These are phyloP conservation scores for Talaromyces albobiverticillius DNA, from an alignment of 2,329 filamentous ascomycete genomes.

Conservation along the genomic window DNA sequence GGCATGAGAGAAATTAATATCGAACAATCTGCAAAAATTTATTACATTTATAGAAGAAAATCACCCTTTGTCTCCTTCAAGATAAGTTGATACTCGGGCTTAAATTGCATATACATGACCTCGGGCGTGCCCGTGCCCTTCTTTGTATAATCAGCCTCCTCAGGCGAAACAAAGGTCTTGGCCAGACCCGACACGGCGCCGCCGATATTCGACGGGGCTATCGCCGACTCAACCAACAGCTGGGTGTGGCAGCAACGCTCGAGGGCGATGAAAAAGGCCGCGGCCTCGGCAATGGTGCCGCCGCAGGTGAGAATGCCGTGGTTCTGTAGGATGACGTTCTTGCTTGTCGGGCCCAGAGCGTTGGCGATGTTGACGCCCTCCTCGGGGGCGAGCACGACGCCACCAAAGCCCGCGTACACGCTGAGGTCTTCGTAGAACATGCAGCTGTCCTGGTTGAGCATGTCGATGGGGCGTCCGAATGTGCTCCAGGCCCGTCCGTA, in stretches of 20 bases:
- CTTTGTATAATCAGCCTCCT: constrained; percentile 24
- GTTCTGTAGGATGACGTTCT: constrained; percentile 27
- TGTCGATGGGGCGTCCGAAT: constrained; percentile 43
- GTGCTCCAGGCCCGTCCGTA: constrained; percentile 44
- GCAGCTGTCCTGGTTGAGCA: constrained; percentile 38
- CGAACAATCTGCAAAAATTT: no score
- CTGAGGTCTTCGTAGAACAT: constrained; percentile 26
- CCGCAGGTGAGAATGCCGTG: constrained; percentile 57
- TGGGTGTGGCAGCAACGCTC: constrained; percentile 69
- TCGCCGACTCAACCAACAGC: constrained; percentile 64
- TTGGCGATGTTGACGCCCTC: constrained; percentile 46
- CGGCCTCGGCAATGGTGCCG: constrained; percentile 69
- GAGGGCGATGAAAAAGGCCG: constrained; percentile 65
- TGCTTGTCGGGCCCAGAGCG: constrained; percentile 21
- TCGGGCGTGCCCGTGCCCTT: constrained; percentile 16
- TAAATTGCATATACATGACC: constrained; percentile 37
- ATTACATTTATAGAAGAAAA: constrained; percentile 20
- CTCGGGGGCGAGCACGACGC: constrained; percentile 44
- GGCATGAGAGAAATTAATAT: no score
- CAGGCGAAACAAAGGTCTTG: constrained; percentile 52
- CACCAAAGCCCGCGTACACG: constrained; percentile 45
- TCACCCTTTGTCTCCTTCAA: constrained; percentile 30
- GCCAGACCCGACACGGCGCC: constrained; percentile 46
- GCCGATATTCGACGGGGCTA: neutral
- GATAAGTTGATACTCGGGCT: constrained; percentile 30